phyloP scores from a whole-genome alignment of 768 basidiomycete species.

The Tricholomella constricta region DNA sequence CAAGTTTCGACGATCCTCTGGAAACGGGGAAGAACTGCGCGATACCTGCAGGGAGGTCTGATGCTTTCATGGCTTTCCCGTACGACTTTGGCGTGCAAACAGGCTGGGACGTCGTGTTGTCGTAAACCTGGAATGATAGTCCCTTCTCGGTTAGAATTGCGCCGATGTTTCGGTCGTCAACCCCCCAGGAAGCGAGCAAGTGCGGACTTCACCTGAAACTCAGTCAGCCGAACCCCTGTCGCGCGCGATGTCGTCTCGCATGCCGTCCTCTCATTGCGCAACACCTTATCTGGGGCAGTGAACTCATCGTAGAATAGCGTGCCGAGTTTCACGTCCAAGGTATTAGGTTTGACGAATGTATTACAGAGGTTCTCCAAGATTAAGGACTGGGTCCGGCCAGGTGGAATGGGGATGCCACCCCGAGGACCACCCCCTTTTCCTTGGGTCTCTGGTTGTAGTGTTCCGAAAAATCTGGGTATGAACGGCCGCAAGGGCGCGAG shows the following conservation, averaged over 20 bases:
- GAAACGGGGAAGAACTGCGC: slow-evolving; percentile 71
- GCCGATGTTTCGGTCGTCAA: not conserved
- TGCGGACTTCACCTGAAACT: slow-evolving; percentile 70
- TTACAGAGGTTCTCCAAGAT: slow-evolving; percentile 83
- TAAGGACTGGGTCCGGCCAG: slow-evolving; percentile 54
- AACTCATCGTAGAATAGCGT: slow-evolving; percentile 77
- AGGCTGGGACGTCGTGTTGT: slow-evolving; percentile 52
- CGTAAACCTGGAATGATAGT: slow-evolving; percentile 58
- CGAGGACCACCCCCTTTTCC: slow-evolving; percentile 36
- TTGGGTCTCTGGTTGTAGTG: slow-evolving; percentile 49
- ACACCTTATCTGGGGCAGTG: slow-evolving; percentile 69
- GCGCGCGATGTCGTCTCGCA: slow-evolving; percentile 66
- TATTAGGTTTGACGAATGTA: slow-evolving; percentile 75
- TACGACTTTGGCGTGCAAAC: slow-evolving; percentile 70
- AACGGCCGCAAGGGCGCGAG: slow-evolving; percentile 53
- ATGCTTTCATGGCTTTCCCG: slow-evolving; percentile 69
- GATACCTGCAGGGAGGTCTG: slow-evolving; percentile 73
- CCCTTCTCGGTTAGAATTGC: not conserved
- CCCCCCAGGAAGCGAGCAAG: not conserved
- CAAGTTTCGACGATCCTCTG: slow-evolving; percentile 30
- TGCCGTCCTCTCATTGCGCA: slow-evolving; percentile 73
- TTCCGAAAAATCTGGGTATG: slow-evolving; percentile 77
- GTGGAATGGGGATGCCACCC: slow-evolving; percentile 4
- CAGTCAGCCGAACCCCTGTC: slow-evolving; percentile 83
- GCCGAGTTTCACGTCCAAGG: slow-evolving; percentile 92